phyloP scores from a whole-genome alignment of 331 rosid genomes.

The Pyracantha coccinea region DNA sequence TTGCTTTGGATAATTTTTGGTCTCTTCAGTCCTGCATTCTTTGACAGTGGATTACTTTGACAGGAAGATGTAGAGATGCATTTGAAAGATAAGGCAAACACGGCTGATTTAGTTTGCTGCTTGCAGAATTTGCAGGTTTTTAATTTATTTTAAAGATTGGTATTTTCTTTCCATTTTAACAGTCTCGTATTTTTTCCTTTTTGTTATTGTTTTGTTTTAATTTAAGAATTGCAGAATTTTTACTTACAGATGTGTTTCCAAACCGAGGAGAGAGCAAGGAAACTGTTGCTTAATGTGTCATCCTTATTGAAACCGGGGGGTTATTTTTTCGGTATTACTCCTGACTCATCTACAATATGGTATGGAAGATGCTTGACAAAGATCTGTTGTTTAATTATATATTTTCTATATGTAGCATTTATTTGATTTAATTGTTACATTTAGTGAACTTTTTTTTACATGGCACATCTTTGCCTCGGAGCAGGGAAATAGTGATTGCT shows the following conservation, averaged over 20 bases:
- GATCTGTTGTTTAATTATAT: constrained; percentile 8
- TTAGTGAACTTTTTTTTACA: background rate
- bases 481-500: background rate
- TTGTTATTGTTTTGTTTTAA: no score
- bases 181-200: background rate
- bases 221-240: background rate
- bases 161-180: background rate
- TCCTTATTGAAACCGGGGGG: constrained; percentile 93
- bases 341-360: constrained; percentile 99
- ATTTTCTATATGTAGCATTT: background rate
- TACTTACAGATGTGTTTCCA: constrained; percentile 74
- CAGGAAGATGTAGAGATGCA: constrained; percentile 59
- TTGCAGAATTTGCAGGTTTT: constrained; percentile 93
- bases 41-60: background rate
- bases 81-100: constrained; percentile 54
- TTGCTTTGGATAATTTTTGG: background rate
- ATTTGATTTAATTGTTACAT: background rate
- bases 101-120: constrained; percentile 84
- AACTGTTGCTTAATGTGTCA: constrained; percentile 77
- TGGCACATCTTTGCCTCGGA: background rate
- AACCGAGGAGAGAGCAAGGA: constrained; percentile 84
- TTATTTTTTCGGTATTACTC: constrained; percentile 96
- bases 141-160: background rate
- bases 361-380: constrained; percentile 38
- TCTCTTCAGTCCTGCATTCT: background rate